phyloP scores from a whole-genome alignment of 192 early-diverging fungal species.

The Coemansia sp. region DNA sequence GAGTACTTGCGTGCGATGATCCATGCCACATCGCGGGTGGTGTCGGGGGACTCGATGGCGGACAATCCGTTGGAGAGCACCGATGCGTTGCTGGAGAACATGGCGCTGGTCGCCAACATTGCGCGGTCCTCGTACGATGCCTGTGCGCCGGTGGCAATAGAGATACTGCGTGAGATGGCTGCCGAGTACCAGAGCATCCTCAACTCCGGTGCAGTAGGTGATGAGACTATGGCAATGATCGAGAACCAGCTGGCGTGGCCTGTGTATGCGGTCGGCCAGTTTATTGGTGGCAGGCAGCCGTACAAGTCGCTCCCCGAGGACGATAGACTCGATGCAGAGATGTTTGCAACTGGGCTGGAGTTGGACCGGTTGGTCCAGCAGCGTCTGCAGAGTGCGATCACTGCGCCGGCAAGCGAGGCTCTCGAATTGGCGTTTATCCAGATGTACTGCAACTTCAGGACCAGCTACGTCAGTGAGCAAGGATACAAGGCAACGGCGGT shows the following conservation, averaged over 20 bases:
- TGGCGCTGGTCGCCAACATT: slow-evolving; percentile 70
- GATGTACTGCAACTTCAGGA: slow-evolving; percentile 75
- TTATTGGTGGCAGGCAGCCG: slow-evolving; percentile 71
- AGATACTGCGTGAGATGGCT: slow-evolving; percentile 61
- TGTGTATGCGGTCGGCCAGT: slow-evolving; percentile 71
- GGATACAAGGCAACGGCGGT: slow-evolving; percentile 62
- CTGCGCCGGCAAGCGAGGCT: slow-evolving; percentile 58
- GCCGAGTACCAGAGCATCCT: slow-evolving; percentile 61
- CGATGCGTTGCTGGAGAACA: slow-evolving; percentile 64
- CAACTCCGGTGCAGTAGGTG: slow-evolving; percentile 37
- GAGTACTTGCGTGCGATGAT: slow-evolving; percentile 55
- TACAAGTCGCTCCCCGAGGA: slow-evolving; percentile 77
- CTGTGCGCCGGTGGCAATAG: slow-evolving; percentile 55
- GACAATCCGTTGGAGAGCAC: slow-evolving; percentile 48
- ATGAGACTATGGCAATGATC: slow-evolving; percentile 49
- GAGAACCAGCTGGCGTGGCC: slow-evolving; percentile 78
- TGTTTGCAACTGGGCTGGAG: slow-evolving; percentile 67
- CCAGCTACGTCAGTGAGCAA: slow-evolving; percentile 79
- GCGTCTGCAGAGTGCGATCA: slow-evolving; percentile 57
- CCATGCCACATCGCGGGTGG: slow-evolving; percentile 29
- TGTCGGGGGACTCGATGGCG: slow-evolving; percentile 21
- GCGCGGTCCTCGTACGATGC: slow-evolving; percentile 69
- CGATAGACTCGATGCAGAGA: slow-evolving; percentile 75
- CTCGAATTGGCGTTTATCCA: slow-evolving; percentile 81
- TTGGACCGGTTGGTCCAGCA: slow-evolving; percentile 69